These are phyloP conservation scores for Rubus parviflorus DNA, from an alignment of 306 rosid genomes.

Conservation along the genomic window DNA sequence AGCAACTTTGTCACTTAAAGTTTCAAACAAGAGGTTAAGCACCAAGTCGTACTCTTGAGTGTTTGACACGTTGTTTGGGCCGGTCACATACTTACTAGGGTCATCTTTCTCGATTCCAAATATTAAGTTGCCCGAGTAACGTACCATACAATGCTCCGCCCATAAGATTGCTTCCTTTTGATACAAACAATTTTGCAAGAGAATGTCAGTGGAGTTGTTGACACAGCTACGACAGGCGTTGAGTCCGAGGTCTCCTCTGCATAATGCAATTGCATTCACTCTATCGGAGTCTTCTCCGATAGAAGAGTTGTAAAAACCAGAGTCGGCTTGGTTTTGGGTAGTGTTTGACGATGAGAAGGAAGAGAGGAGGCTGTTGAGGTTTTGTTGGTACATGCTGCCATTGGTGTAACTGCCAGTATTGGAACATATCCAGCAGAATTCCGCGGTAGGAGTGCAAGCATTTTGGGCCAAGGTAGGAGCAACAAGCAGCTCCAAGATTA, in stretches of 20 bases:
- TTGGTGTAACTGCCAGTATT: not conserved
- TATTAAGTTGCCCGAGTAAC: slow-evolving; percentile 12
- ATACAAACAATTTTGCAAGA: not conserved
- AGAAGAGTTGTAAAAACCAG: slow-evolving; percentile 14
- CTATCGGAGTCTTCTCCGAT: not conserved
- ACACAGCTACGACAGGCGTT: not conserved
- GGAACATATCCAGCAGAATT: not conserved
- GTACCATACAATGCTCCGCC: not conserved
- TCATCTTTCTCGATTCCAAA: not conserved
- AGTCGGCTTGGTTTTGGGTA: not conserved
- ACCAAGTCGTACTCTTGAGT: not conserved
- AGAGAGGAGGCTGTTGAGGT: not conserved
- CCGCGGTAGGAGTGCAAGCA: not conserved
- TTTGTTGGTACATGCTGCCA: not conserved
- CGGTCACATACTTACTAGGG: not conserved
- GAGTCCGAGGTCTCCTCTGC: slow-evolving; percentile 20
- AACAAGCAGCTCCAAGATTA: not conserved
- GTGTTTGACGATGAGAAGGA: not conserved
- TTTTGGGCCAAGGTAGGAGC: not conserved
- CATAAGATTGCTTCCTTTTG: slow-evolving; percentile 3
- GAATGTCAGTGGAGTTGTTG: not conserved
- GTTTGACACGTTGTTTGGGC: not conserved
- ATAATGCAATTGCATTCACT: slow-evolving; percentile 15
- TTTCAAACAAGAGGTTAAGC: not conserved
- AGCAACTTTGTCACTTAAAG: not conserved